Conservation (phyloP, 345 rosid species). For the Populus nigra region DNA sequence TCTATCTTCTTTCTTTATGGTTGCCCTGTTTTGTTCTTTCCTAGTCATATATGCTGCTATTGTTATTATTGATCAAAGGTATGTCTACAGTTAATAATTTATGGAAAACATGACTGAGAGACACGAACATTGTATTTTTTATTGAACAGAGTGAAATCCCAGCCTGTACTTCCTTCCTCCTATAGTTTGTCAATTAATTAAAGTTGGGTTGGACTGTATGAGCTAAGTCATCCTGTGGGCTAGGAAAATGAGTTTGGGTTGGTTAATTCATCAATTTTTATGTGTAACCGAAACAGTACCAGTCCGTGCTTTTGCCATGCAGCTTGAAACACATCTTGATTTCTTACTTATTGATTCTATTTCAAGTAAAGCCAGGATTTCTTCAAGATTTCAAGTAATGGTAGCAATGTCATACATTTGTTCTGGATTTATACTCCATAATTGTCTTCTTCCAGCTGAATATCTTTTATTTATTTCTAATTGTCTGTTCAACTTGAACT, state of each 20-base stretch:
- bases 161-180: neutral
- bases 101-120: neutral
- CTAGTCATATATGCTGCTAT: neutral
- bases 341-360: neutral
- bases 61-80: neutral
- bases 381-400: neutral
- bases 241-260: neutral
- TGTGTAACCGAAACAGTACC: neutral
- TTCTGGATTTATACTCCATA: neutral
- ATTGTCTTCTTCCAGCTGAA: neutral
- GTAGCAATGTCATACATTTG: neutral
- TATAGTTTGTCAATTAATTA: neutral
- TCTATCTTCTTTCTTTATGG: neutral
- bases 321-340: neutral
- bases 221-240: neutral
- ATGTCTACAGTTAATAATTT: neutral
- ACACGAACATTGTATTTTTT: neutral
- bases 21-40: slow-evolving; percentile 1
- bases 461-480: neutral
- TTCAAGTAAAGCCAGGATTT: neutral
- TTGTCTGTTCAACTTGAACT: neutral
- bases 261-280: neutral
- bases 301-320: neutral
- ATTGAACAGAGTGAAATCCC: neutral
- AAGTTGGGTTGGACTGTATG: neutral